Evolutionary conservation across 192 early-diverging fungal species (phyloP).

Genomic region (Coemansia interrupta): DNA sequence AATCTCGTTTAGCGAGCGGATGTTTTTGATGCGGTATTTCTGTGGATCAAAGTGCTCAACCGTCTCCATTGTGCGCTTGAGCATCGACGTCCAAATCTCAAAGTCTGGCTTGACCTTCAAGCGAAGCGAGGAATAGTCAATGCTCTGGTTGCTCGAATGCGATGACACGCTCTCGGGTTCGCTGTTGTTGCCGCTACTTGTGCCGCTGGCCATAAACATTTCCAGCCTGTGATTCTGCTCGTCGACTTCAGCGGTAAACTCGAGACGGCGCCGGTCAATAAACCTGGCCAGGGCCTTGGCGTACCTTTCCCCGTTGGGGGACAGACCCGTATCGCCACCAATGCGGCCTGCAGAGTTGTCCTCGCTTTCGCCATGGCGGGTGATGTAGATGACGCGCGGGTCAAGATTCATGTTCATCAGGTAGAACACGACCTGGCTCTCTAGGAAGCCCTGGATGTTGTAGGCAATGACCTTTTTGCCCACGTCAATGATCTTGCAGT

Average conservation of each 20-base stretch:
- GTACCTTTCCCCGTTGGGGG: constrained; percentile 68
- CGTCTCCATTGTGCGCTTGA: constrained; percentile 80
- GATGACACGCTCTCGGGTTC: constrained; percentile 30
- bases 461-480: constrained; percentile 94
- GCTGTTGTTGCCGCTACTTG: constrained; percentile 27
- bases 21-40: constrained; percentile 74
- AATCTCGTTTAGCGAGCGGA: constrained; percentile 87
- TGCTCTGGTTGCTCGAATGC: constrained; percentile 10
- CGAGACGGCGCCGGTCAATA: constrained; percentile 58
- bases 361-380: constrained; percentile 87
- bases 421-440: constrained; percentile 94
- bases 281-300: constrained; percentile 74
- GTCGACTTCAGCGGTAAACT: constrained; percentile 51
- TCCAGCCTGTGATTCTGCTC: constrained; percentile 34
- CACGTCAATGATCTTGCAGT: constrained; percentile 95
- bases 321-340: constrained; percentile 82
- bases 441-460: constrained; percentile 90
- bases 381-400: constrained; percentile 83
- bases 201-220: constrained; percentile 32
- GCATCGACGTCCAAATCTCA: constrained; percentile 81
- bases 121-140: constrained; percentile 10
- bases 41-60: constrained; percentile 76
- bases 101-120: constrained; percentile 24
- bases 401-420: constrained; percentile 95
- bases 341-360: constrained; percentile 84